phyloP scores from a whole-genome alignment of 129 eudicot species.

The sunflower (Helianthus annuus) region HanXRQr2.0-SUNRISE NC_035442.2:6552205-6552704 shows the following conservation, averaged over 20 bases:
- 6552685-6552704: background rate
- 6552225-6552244: too few relatives aligned
- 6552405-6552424: background rate
- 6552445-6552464: slow-evolving; percentile 49
- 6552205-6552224: too few relatives aligned
- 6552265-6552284: too few relatives aligned
- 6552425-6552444: slow-evolving; percentile 4
- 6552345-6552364: background rate
- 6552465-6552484: slow-evolving; percentile 52
- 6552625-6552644: slow-evolving; percentile 47
- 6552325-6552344: background rate
- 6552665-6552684: slow-evolving; percentile 66
- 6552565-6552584: slow-evolving; percentile 18
- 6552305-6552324: background rate
- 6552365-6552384: slow-evolving; percentile 1
- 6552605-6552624: slow-evolving; percentile 26
- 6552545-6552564: slow-evolving; percentile 65
- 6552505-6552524: slow-evolving; percentile 78
- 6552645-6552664: slow-evolving; percentile 54
- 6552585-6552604: slow-evolving; percentile 8
- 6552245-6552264: too few relatives aligned
- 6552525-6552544: slow-evolving; percentile 61
- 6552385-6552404: background rate
- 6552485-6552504: slow-evolving; percentile 68
- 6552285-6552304: too few relatives aligned